A percentile compares a stretch with the other conserved stretches of the same genome.
Conservation (phyloP, 352 stramenopile species). For the Aphanomyces stellatus region DNA sequence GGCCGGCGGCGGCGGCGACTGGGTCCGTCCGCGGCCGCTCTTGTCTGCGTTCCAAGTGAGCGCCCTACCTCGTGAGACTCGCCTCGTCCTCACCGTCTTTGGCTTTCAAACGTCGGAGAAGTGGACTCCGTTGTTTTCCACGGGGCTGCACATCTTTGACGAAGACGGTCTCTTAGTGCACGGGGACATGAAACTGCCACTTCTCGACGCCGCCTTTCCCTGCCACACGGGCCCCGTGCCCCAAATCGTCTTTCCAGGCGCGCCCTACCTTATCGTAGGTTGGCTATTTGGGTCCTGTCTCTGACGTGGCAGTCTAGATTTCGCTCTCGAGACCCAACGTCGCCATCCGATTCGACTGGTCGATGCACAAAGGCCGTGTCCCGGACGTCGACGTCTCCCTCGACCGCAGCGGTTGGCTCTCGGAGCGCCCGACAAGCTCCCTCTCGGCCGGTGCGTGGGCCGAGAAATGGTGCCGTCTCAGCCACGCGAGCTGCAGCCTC, state of each 20-base stretch:
- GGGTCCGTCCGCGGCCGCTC: conserved; percentile 60
- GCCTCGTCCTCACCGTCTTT: conserved; percentile 60
- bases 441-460: neutral
- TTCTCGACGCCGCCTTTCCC: conserved; percentile 67
- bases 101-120: conserved; percentile 49
- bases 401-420: neutral
- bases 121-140: conserved; percentile 16
- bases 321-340: neutral
- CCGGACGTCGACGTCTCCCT: neutral
- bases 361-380: neutral
- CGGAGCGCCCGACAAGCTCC: neutral
- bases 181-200: conserved; percentile 49
- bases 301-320: neutral
- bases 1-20: conserved; percentile 30
- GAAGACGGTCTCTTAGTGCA: conserved; percentile 56
- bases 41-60: conserved; percentile 66
- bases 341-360: conserved; percentile 10
- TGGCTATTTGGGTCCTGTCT: neutral
- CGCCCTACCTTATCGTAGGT: conserved; percentile 24
- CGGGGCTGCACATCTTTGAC: conserved; percentile 70
- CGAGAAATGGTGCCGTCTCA: neutral
- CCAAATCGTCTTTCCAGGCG: conserved; percentile 54
- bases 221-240: conserved; percentile 60
- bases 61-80: conserved; percentile 61
- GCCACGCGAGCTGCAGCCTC: neutral